Evolutionary conservation across 2,329 filamentous ascomycete species (phyloP).

Genomic region (Diaporthe ilicicola): DNA sequence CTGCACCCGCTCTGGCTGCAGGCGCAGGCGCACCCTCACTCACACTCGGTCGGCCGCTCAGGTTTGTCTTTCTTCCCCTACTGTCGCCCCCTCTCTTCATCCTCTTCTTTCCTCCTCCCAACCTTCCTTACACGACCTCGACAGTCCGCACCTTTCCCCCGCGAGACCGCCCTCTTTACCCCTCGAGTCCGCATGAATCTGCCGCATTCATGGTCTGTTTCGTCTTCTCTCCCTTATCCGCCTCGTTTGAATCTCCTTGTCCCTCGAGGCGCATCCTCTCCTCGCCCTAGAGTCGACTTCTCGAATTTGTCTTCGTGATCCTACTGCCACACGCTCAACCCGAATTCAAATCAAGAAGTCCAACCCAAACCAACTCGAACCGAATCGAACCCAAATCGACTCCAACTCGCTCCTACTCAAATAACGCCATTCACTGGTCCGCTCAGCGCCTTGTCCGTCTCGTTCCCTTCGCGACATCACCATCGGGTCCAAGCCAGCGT

Average conservation of each 20-base stretch:
- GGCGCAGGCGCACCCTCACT: conserved; percentile 9
- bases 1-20: conserved; percentile 19
- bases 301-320: conserved; percentile 35
- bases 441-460: neutral
- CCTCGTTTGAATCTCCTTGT: conserved; percentile 40
- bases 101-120: conserved; percentile 29
- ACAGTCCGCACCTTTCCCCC: conserved; percentile 22
- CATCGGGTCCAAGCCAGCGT: neutral
- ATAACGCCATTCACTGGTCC: neutral
- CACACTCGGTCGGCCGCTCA: conserved; percentile 23
- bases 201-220: conserved; percentile 32
- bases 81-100: conserved; percentile 31
- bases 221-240: conserved; percentile 34
- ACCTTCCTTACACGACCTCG: conserved; percentile 30
- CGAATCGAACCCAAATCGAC: conserved; percentile 4
- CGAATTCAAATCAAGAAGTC: conserved; percentile 24
- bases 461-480: conserved; percentile 2
- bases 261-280: conserved; percentile 42
- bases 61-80: conserved; percentile 30
- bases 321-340: conserved; percentile 35
- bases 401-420: neutral
- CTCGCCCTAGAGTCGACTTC: conserved; percentile 37
- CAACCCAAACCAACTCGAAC: conserved; percentile 8
- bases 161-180: conserved; percentile 18
- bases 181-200: conserved; percentile 33